Evolutionary conservation across 805 yeast genomes (phyloP).

Genomic region (Lachancea dasiensis): DNA sequence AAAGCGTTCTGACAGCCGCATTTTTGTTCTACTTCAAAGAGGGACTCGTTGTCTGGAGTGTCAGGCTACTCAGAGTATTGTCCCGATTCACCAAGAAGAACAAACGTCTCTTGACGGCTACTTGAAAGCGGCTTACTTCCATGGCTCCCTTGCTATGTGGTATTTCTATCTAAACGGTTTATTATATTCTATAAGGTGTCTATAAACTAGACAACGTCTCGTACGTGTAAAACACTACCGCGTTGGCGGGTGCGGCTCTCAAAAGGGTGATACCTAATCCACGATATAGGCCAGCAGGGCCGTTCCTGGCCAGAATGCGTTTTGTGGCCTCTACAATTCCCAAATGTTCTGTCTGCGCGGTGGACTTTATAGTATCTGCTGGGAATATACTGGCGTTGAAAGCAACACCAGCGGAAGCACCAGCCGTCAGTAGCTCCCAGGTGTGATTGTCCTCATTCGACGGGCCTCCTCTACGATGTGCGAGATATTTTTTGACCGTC

Average conservation of each 20-base stretch:
- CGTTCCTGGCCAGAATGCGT: constrained; percentile 44
- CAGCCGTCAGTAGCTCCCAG: constrained; percentile 60
- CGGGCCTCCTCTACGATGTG: constrained; percentile 19
- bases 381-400: constrained; percentile 82
- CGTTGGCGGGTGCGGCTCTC: constrained; percentile 87
- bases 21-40: constrained; percentile 88
- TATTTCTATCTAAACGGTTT: no score
- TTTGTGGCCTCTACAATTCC: constrained; percentile 41
- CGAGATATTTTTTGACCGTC: constrained; percentile 36
- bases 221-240: constrained; percentile 74
- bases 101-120: not conserved
- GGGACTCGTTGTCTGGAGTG: constrained; percentile 60
- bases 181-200: not conserved
- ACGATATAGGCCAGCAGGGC: constrained; percentile 67
- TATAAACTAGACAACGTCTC: constrained; percentile 38
- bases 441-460: constrained; percentile 32
- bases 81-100: constrained; percentile 10
- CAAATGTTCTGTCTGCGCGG: constrained; percentile 52
- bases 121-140: not conserved
- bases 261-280: constrained; percentile 79
- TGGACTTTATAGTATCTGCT: constrained; percentile 82
- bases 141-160: not conserved
- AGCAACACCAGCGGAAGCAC: constrained; percentile 80
- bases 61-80: constrained; percentile 43
- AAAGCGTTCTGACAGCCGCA: constrained; percentile 83